Evolutionary conservation across 2,329 filamentous ascomycete species (phyloP).

Genomic region (Cytospora mali): DNA sequence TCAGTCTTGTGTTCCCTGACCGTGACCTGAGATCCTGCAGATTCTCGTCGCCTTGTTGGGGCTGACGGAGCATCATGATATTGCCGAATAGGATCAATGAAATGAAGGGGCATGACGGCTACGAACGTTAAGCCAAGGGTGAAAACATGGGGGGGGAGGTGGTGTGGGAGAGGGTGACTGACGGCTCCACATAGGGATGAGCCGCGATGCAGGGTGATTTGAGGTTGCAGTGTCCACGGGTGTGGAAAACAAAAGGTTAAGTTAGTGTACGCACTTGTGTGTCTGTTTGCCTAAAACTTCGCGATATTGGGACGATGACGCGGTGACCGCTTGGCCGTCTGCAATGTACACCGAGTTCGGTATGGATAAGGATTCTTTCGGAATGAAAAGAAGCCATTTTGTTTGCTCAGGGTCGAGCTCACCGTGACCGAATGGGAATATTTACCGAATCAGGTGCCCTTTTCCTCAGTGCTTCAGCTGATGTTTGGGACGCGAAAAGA

Average conservation of each 20-base stretch:
- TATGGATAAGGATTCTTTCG: conserved; percentile 3
- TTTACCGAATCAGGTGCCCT: not conserved
- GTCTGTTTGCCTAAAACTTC: conserved; percentile 20
- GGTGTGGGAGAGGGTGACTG: conserved; percentile 5
- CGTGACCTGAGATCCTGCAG: conserved; percentile 22
- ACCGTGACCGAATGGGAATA: conserved; percentile 2
- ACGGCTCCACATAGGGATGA: conserved; percentile 15
- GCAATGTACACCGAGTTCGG: conserved; percentile 14
- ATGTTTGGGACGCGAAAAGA: conserved; percentile 3
- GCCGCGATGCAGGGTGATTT: conserved; percentile 13
- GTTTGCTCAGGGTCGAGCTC: conserved; percentile 21
- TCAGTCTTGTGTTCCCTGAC: conserved; percentile 9
- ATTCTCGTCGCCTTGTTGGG: conserved; percentile 16
- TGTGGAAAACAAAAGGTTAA: not conserved
- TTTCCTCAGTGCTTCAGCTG: not conserved
- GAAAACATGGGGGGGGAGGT: conserved; percentile 12
- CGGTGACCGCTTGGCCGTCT: conserved; percentile 21
- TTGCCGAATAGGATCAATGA: conserved; percentile 16
- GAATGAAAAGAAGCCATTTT: conserved; percentile 12
- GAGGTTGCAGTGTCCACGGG: conserved; percentile 8
- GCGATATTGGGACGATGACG: conserved; percentile 10
- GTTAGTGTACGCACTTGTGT: not conserved
- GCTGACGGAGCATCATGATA: conserved; percentile 17
- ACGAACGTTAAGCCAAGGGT: conserved; percentile 14
- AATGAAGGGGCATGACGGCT: conserved; percentile 6